Conservation (phyloP, 768 basidiomycete genomes). For the Lentinus tigrinus region DNA sequence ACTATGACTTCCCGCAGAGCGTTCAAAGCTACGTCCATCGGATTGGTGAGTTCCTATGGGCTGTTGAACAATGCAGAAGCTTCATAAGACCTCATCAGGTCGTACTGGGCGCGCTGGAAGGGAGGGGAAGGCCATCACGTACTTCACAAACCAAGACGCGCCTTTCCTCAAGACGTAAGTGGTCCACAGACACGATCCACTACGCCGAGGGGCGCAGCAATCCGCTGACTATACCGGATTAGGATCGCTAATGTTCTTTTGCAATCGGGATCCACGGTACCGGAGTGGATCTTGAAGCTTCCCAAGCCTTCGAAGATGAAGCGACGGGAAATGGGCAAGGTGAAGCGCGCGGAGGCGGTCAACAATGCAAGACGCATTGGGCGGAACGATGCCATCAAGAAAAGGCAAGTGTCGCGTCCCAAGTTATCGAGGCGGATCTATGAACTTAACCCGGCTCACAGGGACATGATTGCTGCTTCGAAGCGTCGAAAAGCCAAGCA, state of each 20-base stretch:
- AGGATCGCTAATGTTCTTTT: constrained; percentile 96
- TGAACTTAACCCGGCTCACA: constrained; percentile 26
- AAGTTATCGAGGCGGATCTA: background rate
- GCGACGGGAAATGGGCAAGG: constrained; percentile 80
- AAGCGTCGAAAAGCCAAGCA: constrained; percentile 59
- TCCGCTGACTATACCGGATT: background rate
- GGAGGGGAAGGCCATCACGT: constrained; percentile 91
- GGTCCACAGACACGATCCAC: background rate
- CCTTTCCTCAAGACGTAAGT: constrained; percentile 86
- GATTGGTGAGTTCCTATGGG: constrained; percentile 58
- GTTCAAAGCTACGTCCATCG: constrained; percentile 96
- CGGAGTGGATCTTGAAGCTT: constrained; percentile 95
- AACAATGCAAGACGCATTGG: constrained; percentile 71
- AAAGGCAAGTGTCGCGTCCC: constrained; percentile 44
- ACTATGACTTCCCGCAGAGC: constrained; percentile 95
- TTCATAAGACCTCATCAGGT: constrained; percentile 40
- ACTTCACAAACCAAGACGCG: constrained; percentile 92
- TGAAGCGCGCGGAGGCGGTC: constrained; percentile 74
- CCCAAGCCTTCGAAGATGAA: constrained; percentile 91
- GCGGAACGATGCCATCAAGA: constrained; percentile 69
- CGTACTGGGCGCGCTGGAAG: constrained; percentile 94
- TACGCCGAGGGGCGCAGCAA: background rate
- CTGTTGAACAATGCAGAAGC: background rate
- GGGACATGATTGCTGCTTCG: constrained; percentile 79
- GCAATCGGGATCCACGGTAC: constrained; percentile 87